Evolutionary conservation across 2,329 filamentous ascomycete genomes (phyloP), one percentile per base, ranked within the genome.

Genomic region (Tothia fuscella): DNA sequence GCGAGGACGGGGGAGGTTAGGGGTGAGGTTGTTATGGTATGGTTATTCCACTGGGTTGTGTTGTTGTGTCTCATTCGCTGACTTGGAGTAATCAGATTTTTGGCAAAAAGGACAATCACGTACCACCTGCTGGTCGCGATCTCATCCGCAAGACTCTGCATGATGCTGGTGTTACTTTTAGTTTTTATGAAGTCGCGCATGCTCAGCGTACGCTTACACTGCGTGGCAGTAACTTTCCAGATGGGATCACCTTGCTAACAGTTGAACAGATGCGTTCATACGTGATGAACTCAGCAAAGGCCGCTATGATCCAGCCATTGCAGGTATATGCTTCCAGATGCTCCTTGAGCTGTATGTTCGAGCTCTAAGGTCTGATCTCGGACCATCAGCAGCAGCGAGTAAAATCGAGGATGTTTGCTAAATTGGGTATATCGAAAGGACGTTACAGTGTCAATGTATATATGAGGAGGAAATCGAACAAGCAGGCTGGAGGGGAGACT

Each of bases 201-300:
- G 87, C 88, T 3, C 88, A 94, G 61, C 88, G 72, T 76, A 58
- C 54, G 71, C 68, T 30, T 26, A n/a, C n/a, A n/a, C n/a, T n/a
- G n/a, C n/a, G n/a, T n/a, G n/a, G n/a, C n/a, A n/a, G n/a, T n/a
- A n/a, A 30, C 14, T n/a, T 14, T 5, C 40, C 14, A 42, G 19
- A 3, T 12, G 34, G 4, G 4, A 13, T 19, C 4, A 37, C 5
- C 16, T 25, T 28, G 6, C 21, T 14, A 40, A 33, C 42, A 41
- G 16, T 41, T 21, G 5, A 17, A 41, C 47, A 73, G 72, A 93
- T 65, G 88, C 88, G 4, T 95, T 95, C 57, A 93, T 95, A 58
- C 73, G 88, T 14, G 88, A 95, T 55, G 88, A 95, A 66, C 67
- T 91, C 45, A 87, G 82, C 60, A 94, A 94, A 64, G 88, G 87